These are phyloP conservation scores for Penicillium turbatum DNA, from an alignment of 495 filamentous ascomycete species.

Conservation along the genomic window DNA sequence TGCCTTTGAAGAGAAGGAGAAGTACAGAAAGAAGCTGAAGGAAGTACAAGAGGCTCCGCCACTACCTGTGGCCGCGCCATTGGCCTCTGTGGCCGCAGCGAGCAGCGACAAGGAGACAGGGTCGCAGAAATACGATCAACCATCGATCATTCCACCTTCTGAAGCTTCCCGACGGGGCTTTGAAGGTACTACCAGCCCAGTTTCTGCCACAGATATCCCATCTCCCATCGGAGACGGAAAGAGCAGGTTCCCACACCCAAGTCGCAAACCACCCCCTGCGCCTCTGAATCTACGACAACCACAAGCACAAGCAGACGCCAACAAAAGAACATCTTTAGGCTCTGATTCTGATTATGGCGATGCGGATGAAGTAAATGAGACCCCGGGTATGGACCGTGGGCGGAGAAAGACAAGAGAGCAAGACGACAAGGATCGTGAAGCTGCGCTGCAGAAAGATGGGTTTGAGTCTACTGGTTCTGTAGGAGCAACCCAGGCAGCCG, in stretches of 20 bases:
- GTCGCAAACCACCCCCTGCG: slow-evolving; percentile 77
- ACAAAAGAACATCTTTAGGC: slow-evolving; percentile 44
- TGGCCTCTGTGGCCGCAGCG: slow-evolving; percentile 10
- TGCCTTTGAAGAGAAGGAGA: slow-evolving; percentile 89
- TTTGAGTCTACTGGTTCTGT: slow-evolving; percentile 54
- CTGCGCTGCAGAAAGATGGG: slow-evolving; percentile 56
- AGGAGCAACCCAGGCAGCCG: slow-evolving; percentile 44
- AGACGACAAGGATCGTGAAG: slow-evolving; percentile 76
- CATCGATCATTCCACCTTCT: slow-evolving; percentile 8
- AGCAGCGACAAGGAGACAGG: neutral
- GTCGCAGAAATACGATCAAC: neutral
- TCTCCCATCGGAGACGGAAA: slow-evolving; percentile 16
- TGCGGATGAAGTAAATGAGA: slow-evolving; percentile 60
- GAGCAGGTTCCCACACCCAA: slow-evolving; percentile 48
- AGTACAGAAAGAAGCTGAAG: slow-evolving; percentile 86
- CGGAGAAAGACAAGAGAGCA: slow-evolving; percentile 82
- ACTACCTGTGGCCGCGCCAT: slow-evolving; percentile 35
- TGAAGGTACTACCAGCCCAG: slow-evolving; percentile 14
- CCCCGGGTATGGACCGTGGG: slow-evolving; percentile 61
- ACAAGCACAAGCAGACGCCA: slow-evolving; percentile 26
- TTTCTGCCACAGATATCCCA: slow-evolving; percentile 14
- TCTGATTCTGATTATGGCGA: slow-evolving; percentile 80
- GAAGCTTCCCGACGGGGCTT: slow-evolving; percentile 1
- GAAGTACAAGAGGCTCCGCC: slow-evolving; percentile 57
- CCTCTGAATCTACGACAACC: slow-evolving; percentile 66